These are phyloP conservation scores for Monosporozyma solicola DNA, from an alignment of 805 yeast species.

Conservation along the genomic window DNA sequence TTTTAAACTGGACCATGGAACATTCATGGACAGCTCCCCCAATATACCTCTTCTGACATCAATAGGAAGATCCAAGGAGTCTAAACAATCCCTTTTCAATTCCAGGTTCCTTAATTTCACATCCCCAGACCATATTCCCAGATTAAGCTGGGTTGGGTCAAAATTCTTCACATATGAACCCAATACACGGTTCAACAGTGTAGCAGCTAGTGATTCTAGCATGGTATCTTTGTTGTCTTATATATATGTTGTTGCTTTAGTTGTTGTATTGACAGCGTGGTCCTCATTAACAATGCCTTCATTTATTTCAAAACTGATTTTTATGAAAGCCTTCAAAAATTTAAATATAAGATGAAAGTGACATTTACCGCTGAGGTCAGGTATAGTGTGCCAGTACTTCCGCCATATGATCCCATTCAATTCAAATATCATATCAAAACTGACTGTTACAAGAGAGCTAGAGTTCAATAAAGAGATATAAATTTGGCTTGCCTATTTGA, in stretches of 20 bases:
- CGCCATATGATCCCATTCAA: not conserved
- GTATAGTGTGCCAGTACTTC: not conserved
- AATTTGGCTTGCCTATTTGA: too few relatives aligned
- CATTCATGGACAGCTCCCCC: constrained; percentile 81
- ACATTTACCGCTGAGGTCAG: not conserved
- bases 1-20: constrained; percentile 94
- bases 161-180: constrained; percentile 80
- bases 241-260: not conserved
- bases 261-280: not conserved
- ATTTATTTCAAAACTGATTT: not conserved
- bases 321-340: not conserved
- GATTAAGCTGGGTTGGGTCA: constrained; percentile 89
- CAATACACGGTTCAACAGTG: constrained; percentile 25
- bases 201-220: constrained; percentile 32
- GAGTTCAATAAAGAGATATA: too few relatives aligned
- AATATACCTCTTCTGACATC: constrained; percentile 84
- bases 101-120: constrained; percentile 73
- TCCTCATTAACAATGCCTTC: not conserved
- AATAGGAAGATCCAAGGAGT: constrained; percentile 74
- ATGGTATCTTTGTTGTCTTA: constrained; percentile 7
- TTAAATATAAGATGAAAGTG: not conserved
- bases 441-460: too few relatives aligned
- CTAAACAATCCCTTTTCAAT: constrained; percentile 81
- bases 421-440: not conserved
- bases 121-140: constrained; percentile 97